A percentile compares a stretch with the other conserved stretches of the same genome.
Evolutionary conservation across 257 asterid genomes (phyloP).

Genomic region (Gardenia jasminoides): DNA sequence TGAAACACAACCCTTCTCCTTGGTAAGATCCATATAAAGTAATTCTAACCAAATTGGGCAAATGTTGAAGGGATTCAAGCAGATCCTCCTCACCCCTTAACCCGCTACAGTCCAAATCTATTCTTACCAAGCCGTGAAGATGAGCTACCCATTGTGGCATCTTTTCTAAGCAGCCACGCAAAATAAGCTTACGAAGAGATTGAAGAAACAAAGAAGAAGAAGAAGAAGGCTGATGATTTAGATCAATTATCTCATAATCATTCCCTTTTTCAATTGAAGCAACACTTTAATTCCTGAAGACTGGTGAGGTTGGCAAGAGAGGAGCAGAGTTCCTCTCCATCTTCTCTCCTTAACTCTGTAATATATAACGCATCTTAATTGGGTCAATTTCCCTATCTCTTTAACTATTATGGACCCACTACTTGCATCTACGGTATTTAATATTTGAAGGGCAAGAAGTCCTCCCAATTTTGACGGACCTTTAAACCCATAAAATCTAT

Average conservation of each 20-base stretch:
- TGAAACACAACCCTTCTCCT: slow-evolving; percentile 30
- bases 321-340: slow-evolving; percentile 18
- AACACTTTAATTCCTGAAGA: slow-evolving; percentile 15
- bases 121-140: slow-evolving; percentile 15
- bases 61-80: slow-evolving; percentile 28
- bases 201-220: not conserved
- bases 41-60: slow-evolving; percentile 26
- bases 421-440: too few species aligned
- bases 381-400: slow-evolving; percentile 22
- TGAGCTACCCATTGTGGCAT: slow-evolving; percentile 27
- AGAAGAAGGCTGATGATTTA: not conserved
- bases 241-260: too few species aligned
- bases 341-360: slow-evolving; percentile 22
- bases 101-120: not conserved
- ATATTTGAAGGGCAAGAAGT: too few species aligned
- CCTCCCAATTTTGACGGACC: too few species aligned
- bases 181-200: not conserved
- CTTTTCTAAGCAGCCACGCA: slow-evolving; percentile 26
- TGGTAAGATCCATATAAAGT: slow-evolving; percentile 15
- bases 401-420: too few species aligned
- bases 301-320: slow-evolving; percentile 23
- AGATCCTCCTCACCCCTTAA: slow-evolving; percentile 17
- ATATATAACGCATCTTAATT: slow-evolving; percentile 17
- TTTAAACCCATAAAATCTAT: too few species aligned
- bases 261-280: not conserved